Base-by-base conservation (phyloP, 1,139 yeast genomes). In the Yarrowia galli region DNA sequence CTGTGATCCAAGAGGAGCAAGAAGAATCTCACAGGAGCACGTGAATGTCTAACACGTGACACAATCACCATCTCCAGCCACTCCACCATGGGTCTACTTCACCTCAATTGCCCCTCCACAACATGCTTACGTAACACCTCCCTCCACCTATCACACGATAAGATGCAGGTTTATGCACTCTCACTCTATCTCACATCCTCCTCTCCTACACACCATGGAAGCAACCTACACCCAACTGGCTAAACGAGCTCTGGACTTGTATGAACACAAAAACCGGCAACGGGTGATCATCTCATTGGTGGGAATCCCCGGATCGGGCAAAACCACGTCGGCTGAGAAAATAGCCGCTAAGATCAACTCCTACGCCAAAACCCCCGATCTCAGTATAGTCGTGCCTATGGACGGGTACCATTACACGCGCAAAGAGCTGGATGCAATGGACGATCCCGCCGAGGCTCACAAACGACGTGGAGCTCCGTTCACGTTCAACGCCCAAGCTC, bases 361-460 rank as follows among this genome's bases (percentile, higher is more conserved):
- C 18, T 7, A 68, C 60, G 38, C 20, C 2, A 36, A 53, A 20
- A 40, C 38, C 16, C 38, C 56, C 13, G 40, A 56, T 20, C 32
- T 71, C n/a, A 73, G 77, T 0, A 70, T 70, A 9, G 75, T 72
- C 8, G 79, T 87, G 1, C 87, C 89, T 13, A 87, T 86, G 88
- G 98, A 93, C 78, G 98, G 98, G 13, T 93, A 84, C 75, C 98
- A 93, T 76, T 80, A 87, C 40, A 87, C 92, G 13, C 79, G 95
- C 51, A 71, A 76, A 0, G 84, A 85, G 67, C 79, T 93, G 40
- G 81, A 79, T 32, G 71, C 77, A 61, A 82, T 89, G 75, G 77
- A 80, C 3, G 84, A 91, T 72, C 82, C 91, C 0, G 80, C 75
- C 8, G 81, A 79, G 48, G 95, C 97, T 0, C 79, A 86, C 46